phyloP scores from a whole-genome alignment of 208 protist genomes.

The Acanthamoeba castellanii region DNA sequence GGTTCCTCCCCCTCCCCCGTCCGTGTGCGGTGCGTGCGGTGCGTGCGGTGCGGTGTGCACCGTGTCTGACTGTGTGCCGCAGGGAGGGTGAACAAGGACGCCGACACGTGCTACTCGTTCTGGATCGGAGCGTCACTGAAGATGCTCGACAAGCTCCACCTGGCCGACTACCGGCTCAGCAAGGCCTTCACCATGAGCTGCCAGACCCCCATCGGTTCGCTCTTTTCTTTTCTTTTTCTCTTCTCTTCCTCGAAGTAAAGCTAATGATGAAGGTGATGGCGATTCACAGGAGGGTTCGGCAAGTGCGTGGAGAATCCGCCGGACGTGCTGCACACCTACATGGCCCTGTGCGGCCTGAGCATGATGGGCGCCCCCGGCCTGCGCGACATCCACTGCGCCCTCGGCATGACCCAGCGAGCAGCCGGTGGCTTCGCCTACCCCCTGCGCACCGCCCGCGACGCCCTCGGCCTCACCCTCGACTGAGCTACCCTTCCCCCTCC shows the following conservation, averaged over 20 bases:
- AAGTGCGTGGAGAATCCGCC: slow-evolving; percentile 76
- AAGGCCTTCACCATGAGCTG: slow-evolving; percentile 57
- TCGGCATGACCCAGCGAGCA: slow-evolving; percentile 19
- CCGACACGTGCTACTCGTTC: slow-evolving; percentile 98
- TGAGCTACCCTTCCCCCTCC: background rate
- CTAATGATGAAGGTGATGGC: too few species aligned
- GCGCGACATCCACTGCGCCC: background rate
- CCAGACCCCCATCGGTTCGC: slow-evolving; percentile 6
- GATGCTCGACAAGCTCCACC: slow-evolving; percentile 65
- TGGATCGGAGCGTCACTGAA: slow-evolving; percentile 94
- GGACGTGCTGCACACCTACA: slow-evolving; percentile 87
- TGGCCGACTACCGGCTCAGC: slow-evolving; percentile 3
- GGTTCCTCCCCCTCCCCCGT: background rate
- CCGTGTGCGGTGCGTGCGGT: too few species aligned
- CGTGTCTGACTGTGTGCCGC: slow-evolving; percentile 30
- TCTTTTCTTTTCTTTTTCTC: background rate
- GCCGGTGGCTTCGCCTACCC: background rate
- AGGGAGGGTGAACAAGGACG: slow-evolving; percentile 97
- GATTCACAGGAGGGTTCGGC: slow-evolving; percentile 75
- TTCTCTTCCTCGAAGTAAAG: background rate
- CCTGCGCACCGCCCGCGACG: background rate
- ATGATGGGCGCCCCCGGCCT: slow-evolving; percentile 51
- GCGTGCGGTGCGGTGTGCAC: too few species aligned
- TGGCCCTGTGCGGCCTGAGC: slow-evolving; percentile 81
- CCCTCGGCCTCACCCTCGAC: background rate